Evolutionary conservation across 306 rosid species (phyloP).

Genomic region (Casuarina glauca): DNA sequence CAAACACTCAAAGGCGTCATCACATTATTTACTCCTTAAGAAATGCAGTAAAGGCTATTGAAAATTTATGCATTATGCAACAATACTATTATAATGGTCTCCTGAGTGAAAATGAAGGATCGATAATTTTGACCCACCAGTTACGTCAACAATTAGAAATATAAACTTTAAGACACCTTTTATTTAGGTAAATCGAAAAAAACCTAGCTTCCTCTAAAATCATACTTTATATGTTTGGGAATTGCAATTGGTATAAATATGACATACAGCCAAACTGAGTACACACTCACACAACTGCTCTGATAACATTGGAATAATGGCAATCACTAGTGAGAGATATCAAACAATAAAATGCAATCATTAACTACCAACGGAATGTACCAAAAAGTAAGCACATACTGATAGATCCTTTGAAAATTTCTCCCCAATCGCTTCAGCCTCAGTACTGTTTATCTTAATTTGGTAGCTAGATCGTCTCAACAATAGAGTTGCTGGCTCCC

Average conservation of each 20-base stretch:
- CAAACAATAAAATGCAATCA: not conserved
- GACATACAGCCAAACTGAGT: not conserved
- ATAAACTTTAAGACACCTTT: not conserved
- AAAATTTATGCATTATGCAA: not conserved
- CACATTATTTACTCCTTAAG: not conserved
- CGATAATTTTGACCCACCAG: not conserved
- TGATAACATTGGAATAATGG: not conserved
- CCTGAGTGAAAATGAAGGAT: not conserved
- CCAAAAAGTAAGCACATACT: constrained; percentile 46
- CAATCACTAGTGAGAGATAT: not conserved
- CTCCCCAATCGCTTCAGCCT: constrained; percentile 51
- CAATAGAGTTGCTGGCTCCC: constrained; percentile 72
- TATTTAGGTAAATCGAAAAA: too few relatives aligned
- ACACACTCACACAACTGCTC: not conserved
- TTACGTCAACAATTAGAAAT: not conserved
- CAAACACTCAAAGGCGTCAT: not conserved
- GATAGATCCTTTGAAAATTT: constrained; percentile 86
- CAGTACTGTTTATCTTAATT: constrained; percentile 57
- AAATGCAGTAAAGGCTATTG: not conserved
- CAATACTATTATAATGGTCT: not conserved
- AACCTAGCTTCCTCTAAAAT: not conserved
- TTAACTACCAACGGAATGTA: not conserved
- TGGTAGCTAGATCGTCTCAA: constrained; percentile 77
- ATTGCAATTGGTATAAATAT: not conserved
- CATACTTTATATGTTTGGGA: not conserved